Evolutionary conservation across 2,329 filamentous ascomycete genomes (phyloP).

Genomic region (Cladophialophora immunda): DNA sequence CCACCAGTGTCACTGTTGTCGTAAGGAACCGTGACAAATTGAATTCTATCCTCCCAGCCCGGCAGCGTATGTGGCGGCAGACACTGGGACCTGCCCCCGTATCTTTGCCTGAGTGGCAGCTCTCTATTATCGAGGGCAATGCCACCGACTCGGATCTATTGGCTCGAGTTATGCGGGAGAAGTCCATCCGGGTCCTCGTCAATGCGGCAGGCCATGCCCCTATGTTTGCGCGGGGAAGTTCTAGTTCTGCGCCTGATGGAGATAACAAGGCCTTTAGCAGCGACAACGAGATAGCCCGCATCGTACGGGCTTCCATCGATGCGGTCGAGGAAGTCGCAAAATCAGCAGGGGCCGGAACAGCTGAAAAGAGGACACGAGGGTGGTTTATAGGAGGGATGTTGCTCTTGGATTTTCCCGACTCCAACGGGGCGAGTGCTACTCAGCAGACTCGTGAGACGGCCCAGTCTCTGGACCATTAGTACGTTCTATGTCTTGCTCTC

Average conservation of each 20-base stretch:
- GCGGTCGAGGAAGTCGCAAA: neutral
- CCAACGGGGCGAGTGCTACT: neutral
- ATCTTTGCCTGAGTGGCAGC: neutral
- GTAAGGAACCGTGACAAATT: neutral
- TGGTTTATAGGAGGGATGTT: neutral
- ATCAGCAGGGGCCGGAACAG: neutral
- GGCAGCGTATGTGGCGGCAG: neutral
- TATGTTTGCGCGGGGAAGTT: conserved; percentile 9
- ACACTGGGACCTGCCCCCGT: neutral
- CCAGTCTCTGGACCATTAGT: neutral
- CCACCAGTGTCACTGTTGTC: conserved; percentile 5
- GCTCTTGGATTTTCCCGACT: neutral
- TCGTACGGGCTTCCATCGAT: neutral
- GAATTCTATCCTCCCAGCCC: neutral
- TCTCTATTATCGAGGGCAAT: neutral
- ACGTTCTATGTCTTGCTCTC: neutral
- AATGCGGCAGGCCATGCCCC: conserved; percentile 14
- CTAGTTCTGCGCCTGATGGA: neutral
- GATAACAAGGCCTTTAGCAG: neutral
- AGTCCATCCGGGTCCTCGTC: conserved; percentile 4
- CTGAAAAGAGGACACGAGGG: neutral
- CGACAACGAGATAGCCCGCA: neutral
- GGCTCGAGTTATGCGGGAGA: conserved; percentile 8
- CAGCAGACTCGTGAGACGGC: neutral
- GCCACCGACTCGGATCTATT: conserved; percentile 7